Conservation (phyloP, 2,329 filamentous ascomycete genomes). For the Trichoderma brevicompactum region DNA sequence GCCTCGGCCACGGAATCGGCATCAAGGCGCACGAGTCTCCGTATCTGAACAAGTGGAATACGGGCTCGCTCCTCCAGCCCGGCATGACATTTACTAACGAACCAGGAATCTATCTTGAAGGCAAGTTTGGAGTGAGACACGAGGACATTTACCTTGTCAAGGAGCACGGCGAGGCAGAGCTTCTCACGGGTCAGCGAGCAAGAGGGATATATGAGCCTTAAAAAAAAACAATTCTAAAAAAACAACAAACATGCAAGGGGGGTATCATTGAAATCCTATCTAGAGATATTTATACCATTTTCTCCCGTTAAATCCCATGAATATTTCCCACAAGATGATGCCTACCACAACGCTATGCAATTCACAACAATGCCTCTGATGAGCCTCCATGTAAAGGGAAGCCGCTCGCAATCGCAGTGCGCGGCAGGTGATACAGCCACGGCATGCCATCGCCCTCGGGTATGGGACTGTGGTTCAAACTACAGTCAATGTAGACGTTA, state of each 20-base stretch:
- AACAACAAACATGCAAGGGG: neutral
- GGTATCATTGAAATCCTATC: conserved; percentile 30
- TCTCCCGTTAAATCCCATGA: neutral
- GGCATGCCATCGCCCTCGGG: conserved; percentile 36
- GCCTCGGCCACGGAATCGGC: conserved; percentile 66
- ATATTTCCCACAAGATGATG: neutral
- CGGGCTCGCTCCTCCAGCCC: conserved; percentile 48
- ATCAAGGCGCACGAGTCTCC: conserved; percentile 70
- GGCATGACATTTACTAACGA: conserved; percentile 69
- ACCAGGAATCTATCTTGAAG: conserved; percentile 64
- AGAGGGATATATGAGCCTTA: conserved; percentile 57
- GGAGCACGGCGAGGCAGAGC: conserved; percentile 56
- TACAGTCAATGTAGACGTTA: conserved; percentile 43
- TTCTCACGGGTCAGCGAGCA: conserved; percentile 59
- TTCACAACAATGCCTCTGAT: neutral
- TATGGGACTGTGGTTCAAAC: conserved; percentile 40
- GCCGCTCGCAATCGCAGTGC: conserved; percentile 42
- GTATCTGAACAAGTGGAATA: conserved; percentile 67
- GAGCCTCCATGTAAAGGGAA: conserved; percentile 36
- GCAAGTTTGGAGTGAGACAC: conserved; percentile 64
- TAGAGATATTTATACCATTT: conserved; percentile 19
- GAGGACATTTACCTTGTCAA: conserved; percentile 65
- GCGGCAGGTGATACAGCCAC: conserved; percentile 40
- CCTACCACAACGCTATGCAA: neutral
- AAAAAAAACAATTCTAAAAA: neutral